Percentiles rank a stretch among this genome's conserved stretches.
Evolutionary conservation across 2,329 filamentous ascomycete genomes (phyloP).

Genomic region (Pseudonectria foliicola): DNA sequence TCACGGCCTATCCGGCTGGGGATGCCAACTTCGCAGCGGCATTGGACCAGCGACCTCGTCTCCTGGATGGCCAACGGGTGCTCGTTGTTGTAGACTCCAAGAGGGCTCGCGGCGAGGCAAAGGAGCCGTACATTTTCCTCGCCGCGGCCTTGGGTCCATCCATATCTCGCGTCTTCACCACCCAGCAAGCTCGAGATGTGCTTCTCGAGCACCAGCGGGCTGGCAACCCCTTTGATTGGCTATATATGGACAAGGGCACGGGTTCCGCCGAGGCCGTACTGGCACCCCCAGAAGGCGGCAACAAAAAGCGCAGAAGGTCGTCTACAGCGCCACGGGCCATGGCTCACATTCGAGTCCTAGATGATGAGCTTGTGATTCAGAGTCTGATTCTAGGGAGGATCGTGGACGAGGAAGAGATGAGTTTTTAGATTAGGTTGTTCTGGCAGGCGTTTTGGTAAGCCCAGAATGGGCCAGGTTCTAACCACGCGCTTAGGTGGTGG

Average conservation of each 20-base stretch:
- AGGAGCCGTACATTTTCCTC: slow-evolving; percentile 72
- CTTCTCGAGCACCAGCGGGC: slow-evolving; percentile 44
- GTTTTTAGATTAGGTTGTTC: slow-evolving; percentile 2
- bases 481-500: too few species aligned
- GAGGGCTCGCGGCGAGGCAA: slow-evolving; percentile 55
- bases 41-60: slow-evolving; percentile 51
- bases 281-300: slow-evolving; percentile 14
- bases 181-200: slow-evolving; percentile 56
- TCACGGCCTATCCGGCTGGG: slow-evolving; percentile 53
- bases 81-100: slow-evolving; percentile 58
- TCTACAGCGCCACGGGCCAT: slow-evolving; percentile 23
- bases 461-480: too few species aligned
- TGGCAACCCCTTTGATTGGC: slow-evolving; percentile 58
- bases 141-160: slow-evolving; percentile 70
- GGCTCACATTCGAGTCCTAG: slow-evolving; percentile 59
- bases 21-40: slow-evolving; percentile 50
- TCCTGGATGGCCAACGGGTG: slow-evolving; percentile 59
- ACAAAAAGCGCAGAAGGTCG: slow-evolving; percentile 36
- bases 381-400: slow-evolving; percentile 81
- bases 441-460: not conserved
- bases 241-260: slow-evolving; percentile 67
- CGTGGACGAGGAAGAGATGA: slow-evolving; percentile 52
- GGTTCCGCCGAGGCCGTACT: slow-evolving; percentile 47
- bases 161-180: slow-evolving; percentile 57
- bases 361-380: slow-evolving; percentile 84